Percentiles rank a stretch among this genome's conserved stretches.
Conservation (phyloP, 208 protist genomes). For the Wallacemonas sp. region DNA sequence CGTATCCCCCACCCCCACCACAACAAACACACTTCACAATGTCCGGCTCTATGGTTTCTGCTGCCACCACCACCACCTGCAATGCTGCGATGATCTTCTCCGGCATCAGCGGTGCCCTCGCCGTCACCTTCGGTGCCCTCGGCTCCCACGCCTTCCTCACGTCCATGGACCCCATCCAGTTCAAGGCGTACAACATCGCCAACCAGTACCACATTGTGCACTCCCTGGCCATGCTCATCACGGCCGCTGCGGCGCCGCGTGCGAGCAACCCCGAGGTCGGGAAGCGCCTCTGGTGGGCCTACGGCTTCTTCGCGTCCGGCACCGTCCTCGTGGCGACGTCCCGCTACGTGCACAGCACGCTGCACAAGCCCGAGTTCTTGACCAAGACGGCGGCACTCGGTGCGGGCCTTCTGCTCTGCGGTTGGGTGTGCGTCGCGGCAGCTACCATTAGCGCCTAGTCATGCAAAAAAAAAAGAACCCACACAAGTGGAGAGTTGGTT, state of each 20-base stretch:
- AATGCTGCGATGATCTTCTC: conserved; percentile 19
- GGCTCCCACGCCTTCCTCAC: conserved; percentile 54
- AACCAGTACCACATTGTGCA: conserved; percentile 79
- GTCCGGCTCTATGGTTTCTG: conserved; percentile 7
- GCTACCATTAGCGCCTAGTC: conserved; percentile 18
- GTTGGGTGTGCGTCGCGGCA: conserved; percentile 34
- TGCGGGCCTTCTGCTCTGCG: conserved; percentile 31
- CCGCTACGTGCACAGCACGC: conserved; percentile 45
- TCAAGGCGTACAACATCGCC: conserved; percentile 44
- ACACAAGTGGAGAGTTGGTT: background rate
- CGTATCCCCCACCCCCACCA: background rate
- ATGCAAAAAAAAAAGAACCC: conserved; percentile 3
- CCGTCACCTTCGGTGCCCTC: conserved; percentile 42
- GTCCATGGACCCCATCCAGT: conserved; percentile 45
- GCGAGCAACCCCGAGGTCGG: conserved; percentile 17
- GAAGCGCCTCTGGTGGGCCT: conserved; percentile 33
- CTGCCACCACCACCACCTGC: conserved; percentile 13
- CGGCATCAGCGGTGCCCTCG: conserved; percentile 38
- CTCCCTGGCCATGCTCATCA: conserved; percentile 54
- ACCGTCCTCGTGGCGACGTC: conserved; percentile 29
- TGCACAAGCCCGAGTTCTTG: conserved; percentile 46
- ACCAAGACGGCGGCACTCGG: conserved; percentile 26
- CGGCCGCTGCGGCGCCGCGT: conserved; percentile 33
- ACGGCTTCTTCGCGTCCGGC: conserved; percentile 36
- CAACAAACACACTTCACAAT: background rate